A percentile compares a stretch with the other conserved stretches of the same genome.
Conservation (phyloP, 495 filamentous ascomycete genomes). For the Trichoderma orchidacearum region DNA sequence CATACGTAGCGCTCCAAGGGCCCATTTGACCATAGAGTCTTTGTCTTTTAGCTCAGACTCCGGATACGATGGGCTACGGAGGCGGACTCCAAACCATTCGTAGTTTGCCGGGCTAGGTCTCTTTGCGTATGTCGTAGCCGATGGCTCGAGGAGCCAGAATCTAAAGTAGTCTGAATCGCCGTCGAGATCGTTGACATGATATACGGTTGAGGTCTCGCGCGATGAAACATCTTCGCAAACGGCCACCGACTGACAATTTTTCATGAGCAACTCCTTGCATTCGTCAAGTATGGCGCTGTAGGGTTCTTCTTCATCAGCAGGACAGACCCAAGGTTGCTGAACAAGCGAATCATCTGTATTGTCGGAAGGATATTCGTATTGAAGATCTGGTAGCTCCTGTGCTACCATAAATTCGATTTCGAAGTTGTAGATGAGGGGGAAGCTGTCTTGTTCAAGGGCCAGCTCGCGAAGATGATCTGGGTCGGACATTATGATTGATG, state of each 20-base stretch:
- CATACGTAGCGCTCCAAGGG: background rate
- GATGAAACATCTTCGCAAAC: background rate
- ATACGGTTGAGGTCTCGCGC: background rate
- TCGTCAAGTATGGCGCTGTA: background rate
- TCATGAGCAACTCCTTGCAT: background rate
- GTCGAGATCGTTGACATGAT: background rate
- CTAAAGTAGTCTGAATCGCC: no score
- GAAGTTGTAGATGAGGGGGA: background rate
- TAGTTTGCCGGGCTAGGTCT: background rate
- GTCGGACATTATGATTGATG: background rate
- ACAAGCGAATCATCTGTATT: background rate
- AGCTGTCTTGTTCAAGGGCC: background rate
- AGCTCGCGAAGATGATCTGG: background rate
- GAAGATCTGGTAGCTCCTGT: background rate
- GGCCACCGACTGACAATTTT: background rate
- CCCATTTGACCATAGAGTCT: background rate
- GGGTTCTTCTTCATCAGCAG: background rate
- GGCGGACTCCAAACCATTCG: background rate
- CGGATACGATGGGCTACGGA: background rate
- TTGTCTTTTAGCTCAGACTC: background rate
- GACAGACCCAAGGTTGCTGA: background rate
- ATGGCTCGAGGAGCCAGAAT: background rate
- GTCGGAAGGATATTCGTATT: background rate
- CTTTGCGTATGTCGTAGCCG: background rate
- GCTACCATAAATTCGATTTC: background rate